phyloP scores from a whole-genome alignment of 345 rosid genomes.

The Ceriops decandra region DNA sequence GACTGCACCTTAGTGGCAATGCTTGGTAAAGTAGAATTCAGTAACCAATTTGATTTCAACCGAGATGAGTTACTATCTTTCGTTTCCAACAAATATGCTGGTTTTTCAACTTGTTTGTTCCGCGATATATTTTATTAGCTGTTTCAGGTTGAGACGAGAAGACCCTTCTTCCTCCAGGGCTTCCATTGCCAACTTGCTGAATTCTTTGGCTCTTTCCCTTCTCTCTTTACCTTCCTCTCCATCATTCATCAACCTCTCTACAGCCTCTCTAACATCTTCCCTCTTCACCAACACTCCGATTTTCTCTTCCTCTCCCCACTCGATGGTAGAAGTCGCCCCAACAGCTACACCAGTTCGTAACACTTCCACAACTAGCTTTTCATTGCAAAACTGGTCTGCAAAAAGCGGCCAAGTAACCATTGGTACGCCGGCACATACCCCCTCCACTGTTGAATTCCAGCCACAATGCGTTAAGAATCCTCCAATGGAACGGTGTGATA shows the following conservation, averaged over 20 bases:
- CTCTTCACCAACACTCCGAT: conserved; percentile 21
- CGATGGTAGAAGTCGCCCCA: conserved; percentile 13
- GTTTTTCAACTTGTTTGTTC: not conserved
- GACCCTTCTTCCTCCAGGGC: conserved; percentile 28
- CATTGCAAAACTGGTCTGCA: conserved; percentile 37
- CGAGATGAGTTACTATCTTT: no score
- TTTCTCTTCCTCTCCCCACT: conserved; percentile 32
- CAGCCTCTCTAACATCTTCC: conserved; percentile 14
- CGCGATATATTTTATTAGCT: conserved; percentile 11
- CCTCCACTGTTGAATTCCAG: conserved; percentile 59
- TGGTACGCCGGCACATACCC: conserved; percentile 35
- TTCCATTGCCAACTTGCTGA: conserved; percentile 16
- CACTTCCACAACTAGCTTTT: conserved; percentile 36
- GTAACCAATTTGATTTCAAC: no score
- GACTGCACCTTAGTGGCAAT: no score
- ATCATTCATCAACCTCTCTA: conserved; percentile 18
- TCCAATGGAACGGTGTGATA: conserved; percentile 42
- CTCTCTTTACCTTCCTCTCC: conserved; percentile 23
- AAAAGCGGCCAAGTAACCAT: conserved; percentile 38
- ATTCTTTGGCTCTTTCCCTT: conserved; percentile 22
- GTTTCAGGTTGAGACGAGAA: conserved; percentile 17
- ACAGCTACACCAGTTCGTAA: conserved; percentile 39
- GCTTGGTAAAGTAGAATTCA: no score
- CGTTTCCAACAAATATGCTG: not conserved
- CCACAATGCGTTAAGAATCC: conserved; percentile 66